These are phyloP conservation scores for Blastobotrys ciferrii DNA, from an alignment of 1,139 yeast genomes.

Conservation along the genomic window DNA sequence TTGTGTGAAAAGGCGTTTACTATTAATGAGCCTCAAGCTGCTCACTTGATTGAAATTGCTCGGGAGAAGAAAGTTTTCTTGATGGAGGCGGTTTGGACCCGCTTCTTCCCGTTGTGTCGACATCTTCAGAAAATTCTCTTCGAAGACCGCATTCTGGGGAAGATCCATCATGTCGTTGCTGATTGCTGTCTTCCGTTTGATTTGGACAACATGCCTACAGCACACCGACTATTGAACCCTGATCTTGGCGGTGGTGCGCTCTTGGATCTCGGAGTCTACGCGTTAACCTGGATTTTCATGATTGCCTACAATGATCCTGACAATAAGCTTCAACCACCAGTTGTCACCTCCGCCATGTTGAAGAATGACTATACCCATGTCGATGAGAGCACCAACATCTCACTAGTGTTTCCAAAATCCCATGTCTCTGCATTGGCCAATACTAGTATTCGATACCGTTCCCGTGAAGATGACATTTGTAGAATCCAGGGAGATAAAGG, in stretches of 20 bases:
- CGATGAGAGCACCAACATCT: slow-evolving; percentile 33
- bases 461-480: slow-evolving; percentile 26
- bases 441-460: slow-evolving; percentile 27
- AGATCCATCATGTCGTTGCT: slow-evolving; percentile 43
- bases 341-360: slow-evolving; percentile 23
- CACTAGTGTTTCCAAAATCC: slow-evolving; percentile 32
- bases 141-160: slow-evolving; percentile 49
- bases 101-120: slow-evolving; percentile 54
- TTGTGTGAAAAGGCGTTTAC: slow-evolving; percentile 64
- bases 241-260: slow-evolving; percentile 62
- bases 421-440: slow-evolving; percentile 34
- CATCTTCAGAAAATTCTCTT: slow-evolving; percentile 44
- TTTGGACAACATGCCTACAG: slow-evolving; percentile 27
- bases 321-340: slow-evolving; percentile 28
- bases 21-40: slow-evolving; percentile 49
- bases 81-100: slow-evolving; percentile 68
- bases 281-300: slow-evolving; percentile 46
- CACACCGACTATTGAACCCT: slow-evolving; percentile 32
- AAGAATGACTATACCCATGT: slow-evolving; percentile 31
- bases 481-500: slow-evolving; percentile 38
- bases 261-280: slow-evolving; percentile 60
- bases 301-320: slow-evolving; percentile 34
- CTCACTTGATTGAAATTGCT: slow-evolving; percentile 49
- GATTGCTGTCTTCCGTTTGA: slow-evolving; percentile 44
- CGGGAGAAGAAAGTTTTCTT: slow-evolving; percentile 46